A percentile compares a stretch with the other conserved stretches of the same genome.
These are phyloP conservation scores for Bombardia bombarda DNA, from an alignment of 495 filamentous ascomycete genomes.

Conservation along the genomic window DNA sequence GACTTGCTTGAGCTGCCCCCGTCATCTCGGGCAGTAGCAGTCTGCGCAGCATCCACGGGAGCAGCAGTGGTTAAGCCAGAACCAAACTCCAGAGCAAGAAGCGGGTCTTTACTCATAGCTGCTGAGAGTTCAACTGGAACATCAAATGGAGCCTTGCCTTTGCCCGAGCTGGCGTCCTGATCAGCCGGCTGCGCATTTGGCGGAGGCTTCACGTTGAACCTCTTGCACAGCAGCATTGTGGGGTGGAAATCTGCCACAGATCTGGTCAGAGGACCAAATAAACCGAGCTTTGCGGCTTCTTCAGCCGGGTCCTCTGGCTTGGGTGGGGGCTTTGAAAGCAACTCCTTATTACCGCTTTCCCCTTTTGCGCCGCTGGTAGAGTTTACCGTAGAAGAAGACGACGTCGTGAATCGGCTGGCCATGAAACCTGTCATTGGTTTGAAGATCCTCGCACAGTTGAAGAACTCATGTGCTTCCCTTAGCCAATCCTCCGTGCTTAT, in stretches of 20 bases:
- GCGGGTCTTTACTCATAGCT: conserved; percentile 1
- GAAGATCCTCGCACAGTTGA: conserved; percentile 83
- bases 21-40: too few species aligned
- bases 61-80: conserved; percentile 8
- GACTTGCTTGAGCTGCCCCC: too few species aligned
- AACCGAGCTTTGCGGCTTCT: conserved; percentile 80
- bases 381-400: conserved; percentile 45
- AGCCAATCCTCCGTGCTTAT: conserved; percentile 64
- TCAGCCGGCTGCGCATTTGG: conserved; percentile 57
- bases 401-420: conserved; percentile 79
- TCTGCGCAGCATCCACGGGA: not conserved
- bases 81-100: conserved; percentile 4
- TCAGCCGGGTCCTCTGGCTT: conserved; percentile 74
- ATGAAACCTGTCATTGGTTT: conserved; percentile 85
- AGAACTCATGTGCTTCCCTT: conserved; percentile 79
- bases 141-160: conserved; percentile 28
- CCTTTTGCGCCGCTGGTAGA: conserved; percentile 15
- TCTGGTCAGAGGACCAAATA: conserved; percentile 87
- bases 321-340: conserved; percentile 48
- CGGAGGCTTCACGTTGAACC: conserved; percentile 78
- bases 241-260: conserved; percentile 68
- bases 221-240: conserved; percentile 78
- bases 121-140: conserved; percentile 1
- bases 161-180: conserved; percentile 27
- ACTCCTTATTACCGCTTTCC: conserved; percentile 22